phyloP scores from a whole-genome alignment of 2,329 filamentous ascomycete genomes.

The Clathrospora elynae region DNA sequence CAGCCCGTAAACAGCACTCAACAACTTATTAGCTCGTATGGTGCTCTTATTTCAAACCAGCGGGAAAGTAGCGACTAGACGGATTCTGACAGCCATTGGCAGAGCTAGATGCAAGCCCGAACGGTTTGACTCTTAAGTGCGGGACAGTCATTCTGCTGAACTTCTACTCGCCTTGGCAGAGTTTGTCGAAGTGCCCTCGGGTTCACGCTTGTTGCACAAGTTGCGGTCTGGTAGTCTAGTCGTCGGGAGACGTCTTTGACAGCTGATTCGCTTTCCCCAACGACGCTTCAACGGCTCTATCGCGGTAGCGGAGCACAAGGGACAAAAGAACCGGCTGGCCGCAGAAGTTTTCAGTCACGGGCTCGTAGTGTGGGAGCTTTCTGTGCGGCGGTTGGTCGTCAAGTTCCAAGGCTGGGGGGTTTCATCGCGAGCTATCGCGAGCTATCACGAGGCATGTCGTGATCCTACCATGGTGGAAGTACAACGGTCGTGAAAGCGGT shows the following conservation, averaged over 20 bases:
- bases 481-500: constrained; percentile 36
- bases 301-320: constrained; percentile 33
- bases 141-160: constrained; percentile 22
- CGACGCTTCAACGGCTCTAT: constrained; percentile 28
- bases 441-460: constrained; percentile 16
- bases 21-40: constrained; percentile 3
- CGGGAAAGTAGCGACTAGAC: constrained; percentile 11
- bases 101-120: constrained; percentile 24
- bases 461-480: constrained; percentile 17
- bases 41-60: constrained; percentile 8
- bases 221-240: constrained; percentile 30
- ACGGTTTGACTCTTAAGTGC: constrained; percentile 30
- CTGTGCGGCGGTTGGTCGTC: constrained; percentile 36
- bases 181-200: constrained; percentile 22
- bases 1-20: constrained; percentile 5
- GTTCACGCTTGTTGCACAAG: constrained; percentile 34
- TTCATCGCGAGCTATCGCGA: constrained; percentile 26
- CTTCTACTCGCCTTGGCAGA: constrained; percentile 26
- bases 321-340: constrained; percentile 27
- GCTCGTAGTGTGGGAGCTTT: constrained; percentile 34
- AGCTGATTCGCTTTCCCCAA: constrained; percentile 38
- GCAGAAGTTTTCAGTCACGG: constrained; percentile 44
- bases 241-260: constrained; percentile 27
- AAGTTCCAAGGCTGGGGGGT: constrained; percentile 34
- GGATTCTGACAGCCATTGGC: constrained; percentile 20